These are phyloP conservation scores for Whalleya microplaca DNA, from an alignment of 2,329 filamentous ascomycete species.

Conservation along the genomic window DNA sequence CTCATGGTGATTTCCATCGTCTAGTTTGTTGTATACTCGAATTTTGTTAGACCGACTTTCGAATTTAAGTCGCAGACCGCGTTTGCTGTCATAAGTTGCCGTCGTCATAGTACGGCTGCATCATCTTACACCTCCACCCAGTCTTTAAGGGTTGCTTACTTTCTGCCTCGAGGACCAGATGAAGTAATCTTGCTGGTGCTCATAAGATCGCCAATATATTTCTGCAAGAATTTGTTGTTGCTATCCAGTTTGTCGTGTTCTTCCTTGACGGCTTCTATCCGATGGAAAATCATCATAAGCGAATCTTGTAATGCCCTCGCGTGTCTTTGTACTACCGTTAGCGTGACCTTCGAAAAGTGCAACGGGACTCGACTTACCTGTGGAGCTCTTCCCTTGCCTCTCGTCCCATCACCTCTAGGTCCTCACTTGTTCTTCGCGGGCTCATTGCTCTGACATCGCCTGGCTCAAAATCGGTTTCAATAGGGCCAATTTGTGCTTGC, in stretches of 20 bases:
- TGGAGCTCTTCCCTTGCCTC: conserved; percentile 73
- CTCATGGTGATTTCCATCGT: conserved; percentile 10
- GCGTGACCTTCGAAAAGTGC: conserved; percentile 3
- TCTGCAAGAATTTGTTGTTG: conserved; percentile 96
- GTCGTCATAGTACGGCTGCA: conserved; percentile 8
- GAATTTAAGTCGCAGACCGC: conserved; percentile 18
- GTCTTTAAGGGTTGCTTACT: conserved; percentile 42
- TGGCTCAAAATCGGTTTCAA: conserved; percentile 77
- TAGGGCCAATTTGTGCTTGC: conserved; percentile 63
- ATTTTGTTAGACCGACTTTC: conserved; percentile 9
- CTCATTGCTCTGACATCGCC: conserved; percentile 95
- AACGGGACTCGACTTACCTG: conserved; percentile 46
- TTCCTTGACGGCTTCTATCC: conserved; percentile 90
- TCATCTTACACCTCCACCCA: conserved; percentile 7
- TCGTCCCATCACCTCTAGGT: conserved; percentile 84
- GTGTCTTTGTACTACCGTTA: conserved; percentile 61
- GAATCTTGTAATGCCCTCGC: conserved; percentile 88
- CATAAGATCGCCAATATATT: conserved; percentile 97
- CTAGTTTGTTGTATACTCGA: conserved; percentile 1
- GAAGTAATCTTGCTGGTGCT: conserved; percentile 77
- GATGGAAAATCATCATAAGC: conserved; percentile 85
- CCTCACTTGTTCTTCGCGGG: conserved; percentile 85
- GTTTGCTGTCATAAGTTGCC: conserved; percentile 24
- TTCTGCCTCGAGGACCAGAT: conserved; percentile 55
- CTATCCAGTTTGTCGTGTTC: conserved; percentile 96